These are phyloP conservation scores for Dendrothele bispora DNA, from an alignment of 768 basidiomycete genomes.

Conservation along the genomic window DNA sequence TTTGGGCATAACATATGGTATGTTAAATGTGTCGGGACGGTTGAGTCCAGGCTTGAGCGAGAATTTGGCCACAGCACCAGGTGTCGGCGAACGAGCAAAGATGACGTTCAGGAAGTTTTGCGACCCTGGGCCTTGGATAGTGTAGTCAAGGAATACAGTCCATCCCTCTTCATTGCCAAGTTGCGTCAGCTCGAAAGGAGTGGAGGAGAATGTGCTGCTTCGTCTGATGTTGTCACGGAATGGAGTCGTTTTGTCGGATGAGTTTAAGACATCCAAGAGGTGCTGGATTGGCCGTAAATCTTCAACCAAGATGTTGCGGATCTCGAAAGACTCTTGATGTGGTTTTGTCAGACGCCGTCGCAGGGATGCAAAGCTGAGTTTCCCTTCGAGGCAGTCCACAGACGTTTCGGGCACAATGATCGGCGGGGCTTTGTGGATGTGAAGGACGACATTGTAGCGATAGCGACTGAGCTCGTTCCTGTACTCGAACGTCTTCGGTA, in stretches of 20 bases:
- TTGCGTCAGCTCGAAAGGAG: background rate
- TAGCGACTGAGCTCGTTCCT: constrained; percentile 1
- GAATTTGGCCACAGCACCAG: no score
- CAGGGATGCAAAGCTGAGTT: background rate
- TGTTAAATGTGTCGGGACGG: no score
- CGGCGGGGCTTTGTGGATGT: background rate
- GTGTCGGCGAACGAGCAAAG: background rate
- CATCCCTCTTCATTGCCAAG: background rate
- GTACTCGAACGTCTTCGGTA: background rate
- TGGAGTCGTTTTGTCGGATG: background rate
- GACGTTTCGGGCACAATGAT: background rate
- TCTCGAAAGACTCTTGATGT: background rate
- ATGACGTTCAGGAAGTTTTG: background rate
- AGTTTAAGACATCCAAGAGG: background rate
- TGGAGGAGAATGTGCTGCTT: background rate
- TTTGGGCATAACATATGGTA: no score
- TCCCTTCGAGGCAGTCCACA: background rate
- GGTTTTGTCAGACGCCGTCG: background rate
- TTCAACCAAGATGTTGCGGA: background rate
- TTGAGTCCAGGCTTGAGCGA: no score
- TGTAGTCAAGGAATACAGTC: background rate
- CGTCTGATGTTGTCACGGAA: background rate
- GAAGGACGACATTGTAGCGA: background rate
- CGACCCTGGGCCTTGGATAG: background rate
- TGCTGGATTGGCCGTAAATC: background rate